Evolutionary conservation across 2,329 filamentous ascomycete species (phyloP), one percentile per base, ranked within the genome.

Genomic region (Colletotrichum cordylinicola): DNA sequence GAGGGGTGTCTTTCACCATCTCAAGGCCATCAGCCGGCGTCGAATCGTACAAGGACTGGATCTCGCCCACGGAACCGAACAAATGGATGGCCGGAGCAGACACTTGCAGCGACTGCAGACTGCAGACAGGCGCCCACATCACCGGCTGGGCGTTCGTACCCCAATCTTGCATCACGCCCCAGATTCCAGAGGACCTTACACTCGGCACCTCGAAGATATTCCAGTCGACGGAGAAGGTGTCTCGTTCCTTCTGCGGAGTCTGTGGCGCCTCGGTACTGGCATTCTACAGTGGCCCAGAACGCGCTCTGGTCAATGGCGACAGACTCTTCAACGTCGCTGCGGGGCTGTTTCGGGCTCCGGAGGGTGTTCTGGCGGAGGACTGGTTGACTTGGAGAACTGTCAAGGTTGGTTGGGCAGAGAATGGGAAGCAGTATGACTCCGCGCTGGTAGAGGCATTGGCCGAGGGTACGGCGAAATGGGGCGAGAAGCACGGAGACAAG

Each of bases 371-470:
- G 80, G 87, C 87, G 0, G 84, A 87, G 77, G 81, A 83, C 9
- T 89, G 88, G 88, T 74, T 90, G 21, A 85, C 83, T 2, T 90
- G 88, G 88, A 81, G 86, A 67, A 83, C 85, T 24, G 81, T 79
- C 1, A 80, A 82, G 72, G 35, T 86, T 12, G 83, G 80, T 2
- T 85, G 80, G 79, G 68, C 76, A 8, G 81, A 83, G 9, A 82
- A 80, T 33, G 87, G 86, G 4, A 82, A 79, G 74, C 74, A 70
- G 27, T 89, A 82, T 68, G 86, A 88, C 64, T 31, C 69, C 1
- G 79, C 76, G 2, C 86, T 89, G 77, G 71, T 78, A 1, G 80
- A 84, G 72, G 81, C 81, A 2, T 39, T 88, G 70, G 76, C 80
- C 43, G 78, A 83, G 21, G 87, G 87, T 1, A 82, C 87, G 77